phyloP scores from a whole-genome alignment of 306 rosid species.

The Vicia sativa region DNA sequence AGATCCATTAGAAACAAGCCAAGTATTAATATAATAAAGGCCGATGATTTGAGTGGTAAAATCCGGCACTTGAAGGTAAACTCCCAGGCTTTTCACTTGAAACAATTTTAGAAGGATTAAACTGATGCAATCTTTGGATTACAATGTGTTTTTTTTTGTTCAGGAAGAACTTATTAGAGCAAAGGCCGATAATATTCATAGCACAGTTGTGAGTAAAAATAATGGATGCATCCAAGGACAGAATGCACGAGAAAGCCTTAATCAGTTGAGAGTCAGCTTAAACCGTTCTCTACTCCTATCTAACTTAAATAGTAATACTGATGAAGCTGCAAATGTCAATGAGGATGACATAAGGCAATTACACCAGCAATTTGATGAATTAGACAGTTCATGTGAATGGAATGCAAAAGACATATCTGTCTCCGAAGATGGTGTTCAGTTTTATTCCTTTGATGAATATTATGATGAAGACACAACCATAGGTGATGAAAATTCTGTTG shows the following conservation, averaged over 20 bases:
- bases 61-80: conserved; percentile 88
- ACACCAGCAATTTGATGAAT: conserved; percentile 60
- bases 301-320: conserved; percentile 54
- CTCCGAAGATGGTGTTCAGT: conserved; percentile 53
- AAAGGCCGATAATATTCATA: conserved; percentile 51
- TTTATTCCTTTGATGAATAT: conserved; percentile 57
- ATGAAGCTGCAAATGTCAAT: conserved; percentile 51
- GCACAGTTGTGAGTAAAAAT: conserved; percentile 43
- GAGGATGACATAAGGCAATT: conserved; percentile 72
- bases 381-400: conserved; percentile 61
- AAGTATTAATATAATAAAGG: conserved; percentile 73
- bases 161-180: conserved; percentile 94
- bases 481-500: conserved; percentile 5
- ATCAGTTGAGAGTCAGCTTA: conserved; percentile 78
- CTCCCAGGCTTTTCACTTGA: conserved; percentile 15
- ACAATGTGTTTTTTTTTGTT: conserved; percentile 26
- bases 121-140: conserved; percentile 7
- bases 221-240: conserved; percentile 69
- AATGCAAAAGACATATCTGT: conserved; percentile 41
- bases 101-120: conserved; percentile 34
- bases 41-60: conserved; percentile 76
- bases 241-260: conserved; percentile 78
- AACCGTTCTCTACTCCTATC: conserved; percentile 82
- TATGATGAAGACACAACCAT: conserved; percentile 47
- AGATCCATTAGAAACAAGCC: conserved; percentile 75